Evolutionary conservation across 1,139 yeast species (phyloP), one percentile per base, ranked within the genome.

Genomic region (Kurtzmaniella natalensis): DNA sequence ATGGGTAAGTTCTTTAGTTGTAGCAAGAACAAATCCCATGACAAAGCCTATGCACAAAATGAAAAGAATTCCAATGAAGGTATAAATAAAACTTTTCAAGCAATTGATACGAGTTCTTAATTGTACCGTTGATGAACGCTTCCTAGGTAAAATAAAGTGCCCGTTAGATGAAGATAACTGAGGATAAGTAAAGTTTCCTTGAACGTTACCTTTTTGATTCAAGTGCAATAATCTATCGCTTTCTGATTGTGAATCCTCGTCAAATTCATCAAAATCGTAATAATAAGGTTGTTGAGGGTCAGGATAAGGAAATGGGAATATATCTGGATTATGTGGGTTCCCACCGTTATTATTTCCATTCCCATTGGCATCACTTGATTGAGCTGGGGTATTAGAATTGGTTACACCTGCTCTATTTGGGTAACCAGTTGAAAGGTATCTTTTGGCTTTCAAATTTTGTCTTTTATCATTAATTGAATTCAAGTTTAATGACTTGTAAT

Each of bases 1-100:
- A 42, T 75, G 70, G 36, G 82, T 78, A 41, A 92, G 65, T 37
- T 92, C 96, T 49, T 87, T 88, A 14, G 89, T 81, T 1, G 95
- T 81, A 0, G 96, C 96, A 36, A 89, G 64, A 4, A 87, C 63
- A 51, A 89, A 86, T 0, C 96, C 97, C 52, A 83, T 69, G 5
- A 82, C 63, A 51, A 87, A 88, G 2, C 96, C 96, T 22, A 82
- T 54, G 0, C 77, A 65, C 16, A 83, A 56, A n/a, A 83, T 64
- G 9, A 71, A 55, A 8, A 76, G 45, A 3, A 80, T 75, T 33
- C 80, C 61, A 7, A 76, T 53, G 19, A 78, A 53, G 3, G 84
- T 72, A 47, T 78, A 79, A 28, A 82, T 60, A 34, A 78, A 72
- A 28, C 71, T 73, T 41, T 70, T 75, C 20, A 72, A 41, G 36